Percentiles rank a stretch among this genome's conserved stretches.
Conservation (phyloP, 2,329 filamentous ascomycete genomes). For the Dactylonectria estremocensis region DNA sequence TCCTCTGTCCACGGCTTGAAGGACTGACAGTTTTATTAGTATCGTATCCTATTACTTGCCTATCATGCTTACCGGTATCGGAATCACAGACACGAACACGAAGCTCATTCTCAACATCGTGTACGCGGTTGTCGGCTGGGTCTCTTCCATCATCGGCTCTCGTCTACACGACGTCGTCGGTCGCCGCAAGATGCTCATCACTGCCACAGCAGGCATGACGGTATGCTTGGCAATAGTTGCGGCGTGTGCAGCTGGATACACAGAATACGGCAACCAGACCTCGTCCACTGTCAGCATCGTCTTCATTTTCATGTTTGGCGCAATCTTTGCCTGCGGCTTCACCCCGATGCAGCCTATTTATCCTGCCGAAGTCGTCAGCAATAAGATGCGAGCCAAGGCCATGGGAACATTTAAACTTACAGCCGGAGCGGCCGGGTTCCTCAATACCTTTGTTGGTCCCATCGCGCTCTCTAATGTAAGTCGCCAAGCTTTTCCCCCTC, state of each 20-base stretch:
- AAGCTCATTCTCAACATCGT: slow-evolving; percentile 58
- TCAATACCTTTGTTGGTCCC: slow-evolving; percentile 38
- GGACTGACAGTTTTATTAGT: slow-evolving; percentile 4
- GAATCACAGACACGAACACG: slow-evolving; percentile 55
- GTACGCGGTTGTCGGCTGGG: slow-evolving; percentile 56
- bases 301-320: slow-evolving; percentile 58
- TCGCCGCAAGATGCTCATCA: slow-evolving; percentile 58
- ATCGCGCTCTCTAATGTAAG: slow-evolving; percentile 35
- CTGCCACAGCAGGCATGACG: slow-evolving; percentile 54
- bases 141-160: slow-evolving; percentile 54
- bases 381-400: slow-evolving; percentile 37
- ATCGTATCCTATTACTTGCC: slow-evolving; percentile 53
- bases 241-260: slow-evolving; percentile 53
- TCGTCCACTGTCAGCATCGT: slow-evolving; percentile 55
- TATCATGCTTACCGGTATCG: slow-evolving; percentile 55
- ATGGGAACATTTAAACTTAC: slow-evolving; percentile 34
- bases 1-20: not conserved
- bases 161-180: slow-evolving; percentile 58
- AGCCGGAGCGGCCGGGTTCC: slow-evolving; percentile 31
- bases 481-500: not conserved
- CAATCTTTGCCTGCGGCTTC: slow-evolving; percentile 52
- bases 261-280: slow-evolving; percentile 50
- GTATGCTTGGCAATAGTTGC: slow-evolving; percentile 56
- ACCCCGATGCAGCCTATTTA: slow-evolving; percentile 54
- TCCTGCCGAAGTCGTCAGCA: slow-evolving; percentile 48